Conservation (phyloP, 495 filamentous ascomycete genomes). For the Aspergillus cavernicola region DNA sequence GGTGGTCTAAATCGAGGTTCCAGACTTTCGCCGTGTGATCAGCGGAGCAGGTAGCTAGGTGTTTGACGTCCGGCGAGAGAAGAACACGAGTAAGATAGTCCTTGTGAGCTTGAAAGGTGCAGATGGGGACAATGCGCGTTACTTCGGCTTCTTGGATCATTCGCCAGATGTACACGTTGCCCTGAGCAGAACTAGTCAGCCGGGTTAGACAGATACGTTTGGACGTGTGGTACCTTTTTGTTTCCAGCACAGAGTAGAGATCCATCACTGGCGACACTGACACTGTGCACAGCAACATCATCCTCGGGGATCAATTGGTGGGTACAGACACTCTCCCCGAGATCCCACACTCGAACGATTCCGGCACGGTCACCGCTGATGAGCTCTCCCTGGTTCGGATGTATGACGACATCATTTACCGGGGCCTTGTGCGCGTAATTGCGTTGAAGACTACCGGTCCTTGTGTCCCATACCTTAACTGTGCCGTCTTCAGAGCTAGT, state of each 20-base stretch:
- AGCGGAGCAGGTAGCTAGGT: slow-evolving; percentile 94
- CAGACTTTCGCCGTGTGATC: slow-evolving; percentile 98
- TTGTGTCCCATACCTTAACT: slow-evolving; percentile 98
- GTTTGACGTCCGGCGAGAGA: slow-evolving; percentile 94
- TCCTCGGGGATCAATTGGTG: slow-evolving; percentile 97
- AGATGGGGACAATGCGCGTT: slow-evolving; percentile 85
- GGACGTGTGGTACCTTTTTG: slow-evolving; percentile 70
- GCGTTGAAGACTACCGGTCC: slow-evolving; percentile 79
- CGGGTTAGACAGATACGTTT: too few species aligned
- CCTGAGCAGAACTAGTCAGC: slow-evolving; percentile 48
- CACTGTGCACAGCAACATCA: slow-evolving; percentile 85
- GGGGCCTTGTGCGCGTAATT: slow-evolving; percentile 85
- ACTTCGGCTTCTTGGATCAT: slow-evolving; percentile 79
- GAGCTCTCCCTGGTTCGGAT: slow-evolving; percentile 96
- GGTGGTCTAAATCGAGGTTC: slow-evolving; percentile 65
- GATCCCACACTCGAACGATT: slow-evolving; percentile 92
- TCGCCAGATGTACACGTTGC: slow-evolving; percentile 95
- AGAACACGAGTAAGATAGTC: slow-evolving; percentile 94
- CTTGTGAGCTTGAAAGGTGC: slow-evolving; percentile 87
- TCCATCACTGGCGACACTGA: slow-evolving; percentile 93
- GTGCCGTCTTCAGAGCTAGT: slow-evolving; percentile 96
- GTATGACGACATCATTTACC: slow-evolving; percentile 92
- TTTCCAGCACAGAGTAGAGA: slow-evolving; percentile 94
- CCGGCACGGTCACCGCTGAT: slow-evolving; percentile 92
- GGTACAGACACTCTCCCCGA: slow-evolving; percentile 94